Evolutionary conservation across 2,329 filamentous ascomycete genomes (phyloP), one percentile per base, ranked within the genome.

Genomic region (Cordyceps militaris): DNA sequence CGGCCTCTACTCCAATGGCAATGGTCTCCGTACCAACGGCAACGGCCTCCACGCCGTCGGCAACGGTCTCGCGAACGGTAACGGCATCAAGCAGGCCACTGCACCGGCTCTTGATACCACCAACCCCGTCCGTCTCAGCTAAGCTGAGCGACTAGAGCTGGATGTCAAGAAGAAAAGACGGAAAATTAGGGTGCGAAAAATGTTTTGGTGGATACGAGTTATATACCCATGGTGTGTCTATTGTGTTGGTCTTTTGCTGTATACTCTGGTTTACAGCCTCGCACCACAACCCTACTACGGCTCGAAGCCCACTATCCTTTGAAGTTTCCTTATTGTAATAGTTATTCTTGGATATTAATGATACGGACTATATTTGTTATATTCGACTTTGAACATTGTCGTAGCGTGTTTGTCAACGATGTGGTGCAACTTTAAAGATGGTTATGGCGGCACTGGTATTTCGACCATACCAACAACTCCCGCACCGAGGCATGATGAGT

Each of bases 61-160:
- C 32, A 62, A 66, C 19, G 52, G 50, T 16, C 46, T 28, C 6
- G 47, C 58, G 30, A 62, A 60, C 36, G 60, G 60, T 16, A 52
- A 40, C 16, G 54, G 54, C 26, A 34, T 49, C 3, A 56, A 56
- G 46, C 40, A 50, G 54, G 16, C 44, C 6, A 11, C 44, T 36
- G 54, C 46, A 21, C 54, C 54, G 23, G 54, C 54, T 23, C 54
- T 56, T 13, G 54, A 56, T 19, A 5, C 44, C 24, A 43, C 34
- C 24, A 56, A 49, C 30, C 54, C 54, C 24, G 34, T 56, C 34
- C 42, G 30, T 13, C 43, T 56, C 53, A 56, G 48, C 42, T 56
- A 56, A 56, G 40, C 19, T 46, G 19, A 19, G 28, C 8, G 13
- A 32, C n/a, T 32, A 34, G 36, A 43, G 16, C 32, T 9, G 49